phyloP scores from a whole-genome alignment of 768 basidiomycete species.

The Naganishia antarctica region DNA sequence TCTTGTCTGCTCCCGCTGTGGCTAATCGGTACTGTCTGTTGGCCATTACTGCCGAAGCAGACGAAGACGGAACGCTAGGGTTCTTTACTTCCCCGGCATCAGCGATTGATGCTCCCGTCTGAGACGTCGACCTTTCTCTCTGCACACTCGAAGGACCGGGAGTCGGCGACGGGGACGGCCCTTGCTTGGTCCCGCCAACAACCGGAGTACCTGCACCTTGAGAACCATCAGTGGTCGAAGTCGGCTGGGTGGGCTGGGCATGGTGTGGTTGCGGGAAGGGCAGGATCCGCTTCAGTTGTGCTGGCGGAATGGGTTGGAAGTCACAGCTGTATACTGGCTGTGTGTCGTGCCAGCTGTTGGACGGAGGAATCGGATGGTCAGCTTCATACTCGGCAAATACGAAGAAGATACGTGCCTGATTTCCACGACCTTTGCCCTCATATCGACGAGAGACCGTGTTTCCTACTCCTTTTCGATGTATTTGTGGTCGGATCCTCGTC shows the following conservation, averaged over 20 bases:
- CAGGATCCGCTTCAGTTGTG: conserved; percentile 49
- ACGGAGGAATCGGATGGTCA: background rate
- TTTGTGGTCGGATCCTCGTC: no score
- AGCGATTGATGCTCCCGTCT: background rate
- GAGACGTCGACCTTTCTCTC: background rate
- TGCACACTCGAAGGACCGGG: conserved; percentile 4
- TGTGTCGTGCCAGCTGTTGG: conserved; percentile 48
- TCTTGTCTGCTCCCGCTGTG: conserved; percentile 93
- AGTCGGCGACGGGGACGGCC: conserved; percentile 2
- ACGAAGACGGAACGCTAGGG: conserved; percentile 19
- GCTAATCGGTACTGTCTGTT: conserved; percentile 76
- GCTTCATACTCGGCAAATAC: background rate
- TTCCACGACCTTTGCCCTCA: conserved; percentile 48
- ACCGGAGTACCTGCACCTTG: background rate
- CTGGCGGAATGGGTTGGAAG: conserved; percentile 75
- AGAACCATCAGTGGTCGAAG: conserved; percentile 26
- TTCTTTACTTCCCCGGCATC: background rate
- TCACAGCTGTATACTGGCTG: conserved; percentile 77
- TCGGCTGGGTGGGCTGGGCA: conserved; percentile 53
- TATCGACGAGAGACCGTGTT: conserved; percentile 21
- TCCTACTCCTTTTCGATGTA: background rate
- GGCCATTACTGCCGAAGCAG: conserved; percentile 16
- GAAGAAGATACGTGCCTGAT: conserved; percentile 40
- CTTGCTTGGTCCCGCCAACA: background rate
- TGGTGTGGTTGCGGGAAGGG: conserved; percentile 61